Evolutionary conservation across 306 rosid species (phyloP).

Genomic region (Cucurbita pepo): DNA sequence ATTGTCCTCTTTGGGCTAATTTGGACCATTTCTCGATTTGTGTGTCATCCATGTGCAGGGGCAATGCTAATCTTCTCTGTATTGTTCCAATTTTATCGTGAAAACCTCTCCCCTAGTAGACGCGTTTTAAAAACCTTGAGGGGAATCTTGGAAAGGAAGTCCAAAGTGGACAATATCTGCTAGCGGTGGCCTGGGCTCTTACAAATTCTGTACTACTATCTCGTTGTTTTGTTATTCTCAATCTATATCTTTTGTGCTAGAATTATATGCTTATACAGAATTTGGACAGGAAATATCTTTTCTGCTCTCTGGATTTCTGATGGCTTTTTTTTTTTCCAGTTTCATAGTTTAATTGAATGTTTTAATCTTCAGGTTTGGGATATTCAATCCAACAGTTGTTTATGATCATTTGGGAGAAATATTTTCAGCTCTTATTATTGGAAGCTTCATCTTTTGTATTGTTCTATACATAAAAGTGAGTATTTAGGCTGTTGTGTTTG

Average conservation of each 20-base stretch:
- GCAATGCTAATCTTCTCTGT: too few relatives aligned
- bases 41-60: too few relatives aligned
- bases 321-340: neutral
- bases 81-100: too few relatives aligned
- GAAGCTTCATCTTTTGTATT: constrained; percentile 79
- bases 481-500: neutral
- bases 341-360: neutral
- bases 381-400: constrained; percentile 72
- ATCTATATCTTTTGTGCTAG: neutral
- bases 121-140: too few relatives aligned
- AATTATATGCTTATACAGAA: neutral
- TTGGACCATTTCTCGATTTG: too few relatives aligned
- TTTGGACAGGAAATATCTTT: neutral
- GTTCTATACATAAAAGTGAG: constrained; percentile 82
- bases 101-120: too few relatives aligned
- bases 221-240: neutral
- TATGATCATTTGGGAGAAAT: constrained; percentile 96
- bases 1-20: too few relatives aligned
- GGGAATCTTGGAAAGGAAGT: too few relatives aligned
- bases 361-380: constrained; percentile 61
- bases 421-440: constrained; percentile 68
- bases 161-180: too few relatives aligned
- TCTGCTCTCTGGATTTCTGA: neutral
- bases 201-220: neutral
- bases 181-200: too few relatives aligned